phyloP scores from a whole-genome alignment of 2,329 filamentous ascomycete species.

The Ophiostoma ips region DNA sequence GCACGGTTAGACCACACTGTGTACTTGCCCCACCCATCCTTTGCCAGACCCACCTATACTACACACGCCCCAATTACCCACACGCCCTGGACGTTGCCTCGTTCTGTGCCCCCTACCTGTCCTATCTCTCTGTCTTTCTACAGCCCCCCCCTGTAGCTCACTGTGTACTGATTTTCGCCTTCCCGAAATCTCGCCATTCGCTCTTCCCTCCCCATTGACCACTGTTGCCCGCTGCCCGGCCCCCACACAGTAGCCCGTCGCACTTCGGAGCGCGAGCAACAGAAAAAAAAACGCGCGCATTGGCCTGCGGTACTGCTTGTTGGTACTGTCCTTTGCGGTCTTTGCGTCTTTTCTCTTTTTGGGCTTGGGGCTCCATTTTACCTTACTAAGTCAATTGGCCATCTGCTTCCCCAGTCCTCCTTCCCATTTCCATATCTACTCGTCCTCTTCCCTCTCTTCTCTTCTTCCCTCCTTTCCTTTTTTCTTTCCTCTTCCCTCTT shows the following conservation, averaged over 20 bases:
- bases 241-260: slow-evolving; percentile 10
- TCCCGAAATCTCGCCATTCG: slow-evolving; percentile 8
- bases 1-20: not conserved
- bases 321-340: not conserved
- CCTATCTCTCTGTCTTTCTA: slow-evolving; percentile 3
- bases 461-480: slow-evolving; percentile 1
- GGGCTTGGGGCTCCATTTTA: not conserved
- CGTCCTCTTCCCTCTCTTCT: not conserved
- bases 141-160: not conserved
- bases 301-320: not conserved
- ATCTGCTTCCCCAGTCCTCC: slow-evolving; percentile 1
- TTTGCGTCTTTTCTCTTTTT: slow-evolving; percentile 1
- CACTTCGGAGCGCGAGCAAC: slow-evolving; percentile 10
- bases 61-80: not conserved
- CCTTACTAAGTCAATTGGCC: not conserved
- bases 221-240: slow-evolving; percentile 2
- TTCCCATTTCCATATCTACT: not conserved
- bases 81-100: not conserved
- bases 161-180: not conserved
- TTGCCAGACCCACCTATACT: not conserved
- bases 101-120: not conserved
- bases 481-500: not conserved
- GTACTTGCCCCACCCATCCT: not conserved
- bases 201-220: slow-evolving; percentile 1
- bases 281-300: slow-evolving; percentile 8